phyloP scores from a whole-genome alignment of 805 yeast species.

The Candida tibetensis region DNA sequence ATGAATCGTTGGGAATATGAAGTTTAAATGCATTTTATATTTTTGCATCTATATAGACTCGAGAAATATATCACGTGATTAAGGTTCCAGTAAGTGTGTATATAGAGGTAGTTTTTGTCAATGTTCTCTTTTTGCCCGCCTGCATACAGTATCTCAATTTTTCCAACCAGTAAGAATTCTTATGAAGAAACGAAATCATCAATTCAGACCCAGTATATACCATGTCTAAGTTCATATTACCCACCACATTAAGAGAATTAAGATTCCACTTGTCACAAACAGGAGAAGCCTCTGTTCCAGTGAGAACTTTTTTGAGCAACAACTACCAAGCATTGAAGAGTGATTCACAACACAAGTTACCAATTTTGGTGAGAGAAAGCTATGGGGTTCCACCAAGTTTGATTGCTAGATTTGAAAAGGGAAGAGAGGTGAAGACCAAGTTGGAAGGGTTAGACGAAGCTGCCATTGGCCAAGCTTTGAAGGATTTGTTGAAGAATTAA shows the following conservation, averaged over 20 bases:
- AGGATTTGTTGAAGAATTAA: constrained; percentile 32
- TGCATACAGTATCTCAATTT: constrained; percentile 1
- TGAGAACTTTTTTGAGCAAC: constrained; percentile 61
- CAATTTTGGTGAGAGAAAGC: constrained; percentile 77
- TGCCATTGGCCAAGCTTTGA: constrained; percentile 42
- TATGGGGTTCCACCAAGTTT: constrained; percentile 69
- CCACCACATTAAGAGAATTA: constrained; percentile 68
- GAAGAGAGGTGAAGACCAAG: constrained; percentile 47
- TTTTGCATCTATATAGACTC: too few species aligned
- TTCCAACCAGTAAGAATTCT: constrained; percentile 12
- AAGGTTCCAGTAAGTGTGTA: too few species aligned
- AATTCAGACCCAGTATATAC: constrained; percentile 38
- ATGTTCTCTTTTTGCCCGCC: too few species aligned
- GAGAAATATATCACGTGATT: too few species aligned
- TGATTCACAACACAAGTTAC: constrained; percentile 57
- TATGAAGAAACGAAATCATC: constrained; percentile 82
- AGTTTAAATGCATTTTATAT: too few species aligned
- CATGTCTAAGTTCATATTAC: constrained; percentile 44
- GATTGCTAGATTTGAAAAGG: constrained; percentile 67
- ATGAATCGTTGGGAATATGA: constrained; percentile 3
- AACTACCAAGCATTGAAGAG: constrained; percentile 64
- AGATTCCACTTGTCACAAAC: constrained; percentile 79
- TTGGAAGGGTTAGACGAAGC: constrained; percentile 48
- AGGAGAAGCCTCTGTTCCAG: constrained; percentile 66
- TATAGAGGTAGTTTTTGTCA: too few species aligned